Conservation (phyloP, 139 green algal genomes). For the Tetraselmis chui region DNA sequence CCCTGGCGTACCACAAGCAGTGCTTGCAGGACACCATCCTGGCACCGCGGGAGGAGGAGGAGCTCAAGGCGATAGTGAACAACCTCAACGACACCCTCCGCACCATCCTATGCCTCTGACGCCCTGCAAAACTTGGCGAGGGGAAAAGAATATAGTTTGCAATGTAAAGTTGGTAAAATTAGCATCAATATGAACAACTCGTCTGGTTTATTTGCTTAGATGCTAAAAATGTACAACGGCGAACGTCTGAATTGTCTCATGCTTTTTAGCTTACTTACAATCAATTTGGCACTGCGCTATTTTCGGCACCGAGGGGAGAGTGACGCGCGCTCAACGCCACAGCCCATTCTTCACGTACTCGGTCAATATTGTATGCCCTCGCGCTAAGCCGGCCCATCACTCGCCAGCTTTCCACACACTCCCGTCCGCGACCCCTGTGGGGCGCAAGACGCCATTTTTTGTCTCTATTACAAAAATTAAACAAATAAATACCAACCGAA, state of each 20-base stretch:
- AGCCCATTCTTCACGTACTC: too few species aligned
- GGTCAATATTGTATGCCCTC: background rate
- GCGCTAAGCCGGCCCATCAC: background rate
- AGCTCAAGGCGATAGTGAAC: constrained; percentile 23
- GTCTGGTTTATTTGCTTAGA: too few species aligned
- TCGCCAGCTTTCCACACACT: background rate
- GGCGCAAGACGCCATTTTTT: background rate
- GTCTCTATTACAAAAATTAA: background rate
- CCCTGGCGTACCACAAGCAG: constrained; percentile 61
- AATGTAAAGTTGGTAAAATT: too few species aligned
- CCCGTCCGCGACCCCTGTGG: background rate
- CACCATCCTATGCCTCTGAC: constrained; percentile 57
- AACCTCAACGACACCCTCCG: constrained; percentile 51
- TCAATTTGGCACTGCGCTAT: background rate
- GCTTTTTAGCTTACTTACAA: background rate
- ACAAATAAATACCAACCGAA: background rate
- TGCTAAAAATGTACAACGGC: background rate
- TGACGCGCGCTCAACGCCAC: too few species aligned
- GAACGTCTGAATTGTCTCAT: too few species aligned
- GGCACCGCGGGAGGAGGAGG: constrained; percentile 11
- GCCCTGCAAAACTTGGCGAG: too few species aligned
- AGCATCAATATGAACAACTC: too few species aligned
- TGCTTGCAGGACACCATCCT: constrained; percentile 40
- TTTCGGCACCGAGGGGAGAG: background rate
- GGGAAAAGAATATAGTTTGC: too few species aligned